These are phyloP conservation scores for Moesziomyces sp. DNA, from an alignment of 1,284 basidiomycete species.

Conservation along the genomic window DNA sequence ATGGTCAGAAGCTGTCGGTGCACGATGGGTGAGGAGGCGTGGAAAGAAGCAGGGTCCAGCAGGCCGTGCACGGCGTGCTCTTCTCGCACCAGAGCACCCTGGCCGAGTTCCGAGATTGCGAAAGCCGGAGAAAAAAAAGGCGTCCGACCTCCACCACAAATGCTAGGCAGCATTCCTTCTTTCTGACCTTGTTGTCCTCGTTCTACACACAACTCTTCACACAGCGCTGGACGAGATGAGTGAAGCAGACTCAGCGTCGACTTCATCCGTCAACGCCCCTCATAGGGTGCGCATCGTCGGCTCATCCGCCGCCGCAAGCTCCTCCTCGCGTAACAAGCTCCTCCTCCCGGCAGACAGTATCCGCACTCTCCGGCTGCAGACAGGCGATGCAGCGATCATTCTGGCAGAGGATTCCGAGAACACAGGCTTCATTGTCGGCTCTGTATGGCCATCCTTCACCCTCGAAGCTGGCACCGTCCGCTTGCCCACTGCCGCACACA, in stretches of 20 bases:
- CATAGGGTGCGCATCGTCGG: conserved; percentile 21
- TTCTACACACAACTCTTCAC: neutral
- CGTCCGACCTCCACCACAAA: conserved; percentile 1
- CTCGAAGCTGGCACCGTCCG: conserved; percentile 27
- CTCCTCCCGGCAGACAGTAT: conserved; percentile 37
- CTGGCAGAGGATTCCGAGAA: neutral
- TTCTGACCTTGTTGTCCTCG: neutral
- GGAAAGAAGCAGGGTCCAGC: conserved; percentile 10
- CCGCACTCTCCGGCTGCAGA: conserved; percentile 36
- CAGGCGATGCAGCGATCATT: conserved; percentile 33
- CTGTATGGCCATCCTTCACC: conserved; percentile 42
- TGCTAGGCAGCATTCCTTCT: neutral
- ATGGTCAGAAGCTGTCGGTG: conserved; percentile 7
- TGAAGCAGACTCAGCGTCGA: no score
- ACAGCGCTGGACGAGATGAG: conserved; percentile 1
- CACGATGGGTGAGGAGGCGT: neutral
- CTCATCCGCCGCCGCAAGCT: conserved; percentile 24
- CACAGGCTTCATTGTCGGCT: conserved; percentile 10
- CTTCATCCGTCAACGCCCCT: no score
- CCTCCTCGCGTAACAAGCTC: conserved; percentile 26
- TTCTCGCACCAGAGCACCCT: neutral
- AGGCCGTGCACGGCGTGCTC: neutral
- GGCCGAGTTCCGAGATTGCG: conserved; percentile 17
- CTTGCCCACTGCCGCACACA: conserved; percentile 19
- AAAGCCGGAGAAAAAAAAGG: neutral